Base-by-base conservation (phyloP, 2,329 filamentous ascomycete genomes). In the Blastomyces gilchristii region DNA sequence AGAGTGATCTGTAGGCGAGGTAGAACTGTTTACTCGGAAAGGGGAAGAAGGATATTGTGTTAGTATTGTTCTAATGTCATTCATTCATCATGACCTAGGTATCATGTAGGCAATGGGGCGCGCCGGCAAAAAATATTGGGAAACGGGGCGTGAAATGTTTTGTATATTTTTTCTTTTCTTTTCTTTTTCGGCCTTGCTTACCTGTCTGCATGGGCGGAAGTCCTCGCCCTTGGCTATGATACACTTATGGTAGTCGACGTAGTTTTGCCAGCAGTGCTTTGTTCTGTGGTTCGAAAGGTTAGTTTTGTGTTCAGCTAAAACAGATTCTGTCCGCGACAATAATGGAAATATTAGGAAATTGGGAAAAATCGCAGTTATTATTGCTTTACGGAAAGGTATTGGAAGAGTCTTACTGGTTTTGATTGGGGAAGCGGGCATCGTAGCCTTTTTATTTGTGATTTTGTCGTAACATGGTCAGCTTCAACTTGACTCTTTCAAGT, bases 201-300 rank as follows among this genome's bases (percentile, higher is more conserved):
- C 92, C 88, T 97, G 92, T 75, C 87, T 88, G 89, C 93, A 97
- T 69, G 93, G 93, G 72, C 90, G 88, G 79, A 97, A 97, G 77
- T 97, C 92, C 84, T 97, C 93, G 80, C 93, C 93, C 86, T 97
- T 97, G 81, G 92, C 93, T 77, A 88, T 83, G 80, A 97, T 91
- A 84, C 94, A 99, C 86, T 99, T 99, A 87, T 99, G 90, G 85
- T 99, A 97, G 81, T 99, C 94, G 83, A 99, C 94, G 82, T 99
- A 99, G 86, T 99, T 99, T 80, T 99, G 95, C 94, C 94, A 99
- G 90, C 94, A 99, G 87, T 99, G 92, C 89, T 97, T 97, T 81
- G 92, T 87, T 79, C 80, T 82, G 61, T 57, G n/a, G 34, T 41
- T 16, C 14, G 28, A 65, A 64, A 68, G 61, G 37, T 25, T 14